These are phyloP conservation scores for Hanseniaspora clermontiae DNA, from an alignment of 805 yeast genomes.

Conservation along the genomic window DNA sequence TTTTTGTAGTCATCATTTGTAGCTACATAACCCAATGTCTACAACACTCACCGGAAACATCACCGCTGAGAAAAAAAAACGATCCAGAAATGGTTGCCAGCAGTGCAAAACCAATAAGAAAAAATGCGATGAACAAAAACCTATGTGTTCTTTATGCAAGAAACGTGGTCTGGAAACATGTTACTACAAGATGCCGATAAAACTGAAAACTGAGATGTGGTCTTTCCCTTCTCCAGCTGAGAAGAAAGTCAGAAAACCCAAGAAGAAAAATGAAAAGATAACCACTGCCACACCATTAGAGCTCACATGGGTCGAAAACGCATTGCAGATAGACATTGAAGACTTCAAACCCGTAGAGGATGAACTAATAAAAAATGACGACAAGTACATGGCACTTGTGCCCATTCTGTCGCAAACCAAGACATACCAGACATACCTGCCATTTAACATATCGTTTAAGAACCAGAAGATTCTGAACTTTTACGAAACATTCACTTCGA, in stretches of 20 bases:
- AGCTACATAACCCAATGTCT: neutral
- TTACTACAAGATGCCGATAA: neutral
- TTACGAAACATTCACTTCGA: constrained; percentile 9
- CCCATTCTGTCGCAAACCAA: constrained; percentile 5
- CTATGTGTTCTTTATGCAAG: neutral
- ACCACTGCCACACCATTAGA: neutral
- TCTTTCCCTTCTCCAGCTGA: neutral
- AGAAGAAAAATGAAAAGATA: neutral
- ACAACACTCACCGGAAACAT: neutral
- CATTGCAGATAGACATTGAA: neutral
- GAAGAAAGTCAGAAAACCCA: neutral
- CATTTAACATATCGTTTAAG: constrained; percentile 11
- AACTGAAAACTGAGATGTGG: neutral
- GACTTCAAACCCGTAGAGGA: neutral
- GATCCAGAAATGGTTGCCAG: constrained; percentile 7
- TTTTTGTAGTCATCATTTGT: too few species aligned
- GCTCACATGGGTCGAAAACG: too few species aligned
- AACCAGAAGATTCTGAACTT: constrained; percentile 10
- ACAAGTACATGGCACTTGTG: neutral
- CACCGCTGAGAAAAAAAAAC: neutral
- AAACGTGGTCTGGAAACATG: neutral
- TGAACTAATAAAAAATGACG: neutral
- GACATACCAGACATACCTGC: constrained; percentile 3
- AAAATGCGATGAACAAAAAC: constrained; percentile 6
- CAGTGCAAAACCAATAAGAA: constrained; percentile 1